Conservation (phyloP, 495 filamentous ascomycete genomes). For the Trichodelitschia bisporula region DNA sequence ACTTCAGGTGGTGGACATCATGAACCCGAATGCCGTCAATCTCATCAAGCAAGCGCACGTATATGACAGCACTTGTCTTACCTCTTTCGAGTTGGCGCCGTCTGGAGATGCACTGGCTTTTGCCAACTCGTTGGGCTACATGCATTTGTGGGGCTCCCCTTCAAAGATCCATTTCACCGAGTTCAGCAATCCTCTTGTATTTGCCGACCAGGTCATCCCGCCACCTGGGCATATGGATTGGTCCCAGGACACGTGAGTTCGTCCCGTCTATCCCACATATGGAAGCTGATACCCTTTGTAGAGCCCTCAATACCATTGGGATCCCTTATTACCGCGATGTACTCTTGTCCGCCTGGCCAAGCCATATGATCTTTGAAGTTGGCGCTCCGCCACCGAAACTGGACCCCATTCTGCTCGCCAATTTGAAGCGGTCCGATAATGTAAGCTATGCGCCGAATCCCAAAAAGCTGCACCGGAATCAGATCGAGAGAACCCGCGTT, state of each 20-base stretch:
- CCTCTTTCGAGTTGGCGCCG: slow-evolving; percentile 57
- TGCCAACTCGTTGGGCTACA: slow-evolving; percentile 47
- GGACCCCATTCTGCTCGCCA: slow-evolving; percentile 44
- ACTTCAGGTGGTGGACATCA: slow-evolving; percentile 80
- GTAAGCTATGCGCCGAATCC: slow-evolving; percentile 57
- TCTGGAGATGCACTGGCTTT: slow-evolving; percentile 76
- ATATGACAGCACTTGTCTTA: slow-evolving; percentile 37
- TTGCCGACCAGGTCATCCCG: slow-evolving; percentile 34
- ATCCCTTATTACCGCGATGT: slow-evolving; percentile 84
- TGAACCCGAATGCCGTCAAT: slow-evolving; percentile 76
- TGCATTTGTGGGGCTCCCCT: slow-evolving; percentile 82
- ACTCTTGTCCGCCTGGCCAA: slow-evolving; percentile 75
- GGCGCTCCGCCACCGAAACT: slow-evolving; percentile 57
- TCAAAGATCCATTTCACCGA: slow-evolving; percentile 81
- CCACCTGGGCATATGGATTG: too few species aligned
- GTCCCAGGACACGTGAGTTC: slow-evolving; percentile 38
- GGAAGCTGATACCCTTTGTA: slow-evolving; percentile 10
- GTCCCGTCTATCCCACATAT: neutral
- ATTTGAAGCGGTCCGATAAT: slow-evolving; percentile 40
- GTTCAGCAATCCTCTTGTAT: slow-evolving; percentile 51
- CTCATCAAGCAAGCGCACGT: slow-evolving; percentile 75
- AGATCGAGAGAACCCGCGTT: slow-evolving; percentile 52
- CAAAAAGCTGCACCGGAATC: slow-evolving; percentile 47
- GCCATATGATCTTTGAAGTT: slow-evolving; percentile 54
- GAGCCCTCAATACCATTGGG: slow-evolving; percentile 61